Conservation (phyloP, 768 basidiomycete species). For the Podaxis sp. region DNA sequence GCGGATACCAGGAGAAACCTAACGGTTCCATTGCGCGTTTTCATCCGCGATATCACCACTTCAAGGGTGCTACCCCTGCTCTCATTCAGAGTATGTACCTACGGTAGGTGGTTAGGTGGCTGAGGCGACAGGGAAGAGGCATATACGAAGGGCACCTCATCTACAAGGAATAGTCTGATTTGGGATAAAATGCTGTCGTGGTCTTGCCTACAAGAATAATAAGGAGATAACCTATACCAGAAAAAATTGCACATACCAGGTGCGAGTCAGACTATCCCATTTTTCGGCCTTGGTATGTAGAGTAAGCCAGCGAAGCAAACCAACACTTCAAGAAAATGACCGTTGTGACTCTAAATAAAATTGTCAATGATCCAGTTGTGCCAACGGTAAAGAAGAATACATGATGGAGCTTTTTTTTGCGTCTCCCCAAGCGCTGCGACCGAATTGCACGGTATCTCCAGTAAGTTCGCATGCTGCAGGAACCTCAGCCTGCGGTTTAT, state of each 20-base stretch:
- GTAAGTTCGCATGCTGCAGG: conserved; percentile 82
- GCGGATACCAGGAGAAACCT: conserved; percentile 92
- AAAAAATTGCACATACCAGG: conserved; percentile 49
- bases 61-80: conserved; percentile 89
- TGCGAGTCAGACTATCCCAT: conserved; percentile 92
- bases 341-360: conserved; percentile 64
- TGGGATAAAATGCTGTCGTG: conserved; percentile 68
- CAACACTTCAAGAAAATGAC: conserved; percentile 34
- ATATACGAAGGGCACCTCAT: conserved; percentile 58
- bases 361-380: conserved; percentile 9
- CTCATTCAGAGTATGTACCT: conserved; percentile 95
- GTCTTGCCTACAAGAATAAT: conserved; percentile 43
- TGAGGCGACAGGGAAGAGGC: background rate
- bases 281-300: conserved; percentile 74
- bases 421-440: conserved; percentile 68
- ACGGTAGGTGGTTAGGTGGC: background rate
- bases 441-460: conserved; percentile 79
- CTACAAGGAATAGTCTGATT: conserved; percentile 83
- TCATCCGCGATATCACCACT: conserved; percentile 95
- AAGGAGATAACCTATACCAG: background rate
- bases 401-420: conserved; percentile 79
- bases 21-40: conserved; percentile 61
- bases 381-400: conserved; percentile 37
- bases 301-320: background rate
- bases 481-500: background rate